Base-by-base conservation (phyloP, 441 rosid genomes). In the Gossypium gossypioides region DNA sequence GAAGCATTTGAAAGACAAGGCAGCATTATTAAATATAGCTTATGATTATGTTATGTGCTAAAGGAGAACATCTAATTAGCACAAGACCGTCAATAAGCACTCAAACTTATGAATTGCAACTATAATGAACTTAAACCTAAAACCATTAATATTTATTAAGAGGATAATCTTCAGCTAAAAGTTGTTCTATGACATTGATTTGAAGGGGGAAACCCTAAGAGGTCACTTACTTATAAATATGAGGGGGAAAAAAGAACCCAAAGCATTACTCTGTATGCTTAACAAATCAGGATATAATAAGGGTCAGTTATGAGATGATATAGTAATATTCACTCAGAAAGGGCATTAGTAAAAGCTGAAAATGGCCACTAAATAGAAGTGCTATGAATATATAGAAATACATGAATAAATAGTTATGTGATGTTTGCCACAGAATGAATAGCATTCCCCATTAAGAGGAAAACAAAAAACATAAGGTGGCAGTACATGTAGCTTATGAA, bases 1-100 rank as follows among this genome's bases (percentile, higher is more conserved):
- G 79, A 37, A 73, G 44, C 79, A 77, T 72, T 80, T 69, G 79
- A 77, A 79, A 85, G 77, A 81, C 82, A 71, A 34, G 64, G 54
- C 61, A 75, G 69, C 71, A 13, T 3, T 3, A 9, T 0, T 63
- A n/a, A 22, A 54, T 75, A 42, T 70, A 62, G 78, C 76, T 69
- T 69, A 74, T 79, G 79, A 27, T 60, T 54, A 48, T 74, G 72
- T 74, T 65, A 65, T 65, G 77, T 58, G 74, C 78, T 22, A 24
- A 73, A 4, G 59, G 67, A 25, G 12, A 74, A 6, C 24, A 68
- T 55, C 71, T 55, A 73, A 68, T 55, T 67, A 75, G 71, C 73
- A 78, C 73, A 72, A 72, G 76, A 76, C 64, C 73, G 65, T 68
- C 75, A 24, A 74, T 24, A 72, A 76, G 81, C 76, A 73, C 74